Evolutionary conservation across 2,329 filamentous ascomycete species (phyloP).

Genomic region (Ophiocordyceps robertsii): DNA sequence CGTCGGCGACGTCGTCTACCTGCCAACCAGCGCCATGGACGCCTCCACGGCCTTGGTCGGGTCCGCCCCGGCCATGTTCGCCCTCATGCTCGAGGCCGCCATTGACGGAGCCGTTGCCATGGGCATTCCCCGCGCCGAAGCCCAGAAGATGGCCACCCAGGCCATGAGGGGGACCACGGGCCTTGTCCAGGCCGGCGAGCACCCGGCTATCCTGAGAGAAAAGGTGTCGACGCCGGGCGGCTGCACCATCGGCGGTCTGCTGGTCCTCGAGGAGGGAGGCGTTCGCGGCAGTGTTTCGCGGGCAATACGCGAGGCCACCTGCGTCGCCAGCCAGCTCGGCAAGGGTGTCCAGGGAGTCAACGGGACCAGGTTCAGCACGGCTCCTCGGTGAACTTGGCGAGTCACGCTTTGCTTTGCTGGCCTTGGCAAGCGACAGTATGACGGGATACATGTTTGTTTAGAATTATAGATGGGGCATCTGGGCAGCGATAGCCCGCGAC

Average conservation of each 20-base stretch:
- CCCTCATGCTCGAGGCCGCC: slow-evolving; percentile 60
- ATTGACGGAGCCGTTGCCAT: slow-evolving; percentile 69
- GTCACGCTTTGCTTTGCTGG: neutral
- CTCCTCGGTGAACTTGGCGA: neutral
- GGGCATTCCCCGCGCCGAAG: slow-evolving; percentile 60
- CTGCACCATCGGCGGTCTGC: slow-evolving; percentile 61
- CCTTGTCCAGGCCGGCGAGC: slow-evolving; percentile 56
- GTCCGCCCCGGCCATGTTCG: slow-evolving; percentile 63
- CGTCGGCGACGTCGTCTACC: slow-evolving; percentile 56
- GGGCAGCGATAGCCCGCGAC: neutral
- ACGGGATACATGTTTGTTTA: neutral
- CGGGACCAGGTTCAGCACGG: slow-evolving; percentile 14
- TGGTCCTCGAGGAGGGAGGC: slow-evolving; percentile 60
- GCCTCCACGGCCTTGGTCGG: slow-evolving; percentile 61
- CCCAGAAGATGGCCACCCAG: slow-evolving; percentile 66
- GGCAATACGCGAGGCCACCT: slow-evolving; percentile 57
- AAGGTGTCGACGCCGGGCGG: slow-evolving; percentile 68
- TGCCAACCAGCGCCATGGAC: slow-evolving; percentile 58
- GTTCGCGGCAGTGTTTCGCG: slow-evolving; percentile 54
- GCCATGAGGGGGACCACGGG: slow-evolving; percentile 62
- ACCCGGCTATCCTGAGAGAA: slow-evolving; percentile 61
- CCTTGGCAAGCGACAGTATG: neutral
- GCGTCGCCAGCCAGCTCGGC: slow-evolving; percentile 51
- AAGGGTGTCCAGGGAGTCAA: slow-evolving; percentile 24
- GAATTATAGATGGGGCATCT: neutral